Conservation (phyloP, 768 basidiomycete species). For the Exsudoporus frostii region DNA sequence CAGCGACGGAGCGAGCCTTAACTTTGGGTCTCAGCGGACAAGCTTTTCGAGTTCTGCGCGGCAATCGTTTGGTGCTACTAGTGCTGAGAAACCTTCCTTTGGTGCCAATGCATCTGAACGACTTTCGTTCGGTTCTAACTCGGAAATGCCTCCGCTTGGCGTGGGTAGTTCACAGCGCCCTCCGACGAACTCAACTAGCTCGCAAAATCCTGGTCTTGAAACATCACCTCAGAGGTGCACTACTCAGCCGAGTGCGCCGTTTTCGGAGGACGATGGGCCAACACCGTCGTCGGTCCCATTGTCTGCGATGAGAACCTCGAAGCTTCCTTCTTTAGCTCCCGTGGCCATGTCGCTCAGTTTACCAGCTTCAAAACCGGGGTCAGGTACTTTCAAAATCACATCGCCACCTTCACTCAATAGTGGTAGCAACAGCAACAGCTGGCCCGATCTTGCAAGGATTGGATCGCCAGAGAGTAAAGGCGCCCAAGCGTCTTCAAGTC, state of each 20-base stretch:
- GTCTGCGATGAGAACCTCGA: constrained; percentile 2
- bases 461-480: constrained; percentile 17
- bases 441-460: constrained; percentile 15
- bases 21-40: constrained; percentile 21
- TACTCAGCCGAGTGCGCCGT: constrained; percentile 1
- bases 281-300: constrained; percentile 7
- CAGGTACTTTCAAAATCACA: constrained; percentile 2
- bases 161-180: constrained; percentile 11
- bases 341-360: constrained; percentile 15
- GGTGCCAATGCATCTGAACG: constrained; percentile 16
- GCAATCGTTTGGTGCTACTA: constrained; percentile 16
- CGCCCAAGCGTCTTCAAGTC: constrained; percentile 5
- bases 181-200: not conserved
- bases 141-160: constrained; percentile 15
- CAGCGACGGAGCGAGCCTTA: constrained; percentile 15
- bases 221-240: constrained; percentile 13
- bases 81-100: constrained; percentile 19
- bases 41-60: constrained; percentile 19
- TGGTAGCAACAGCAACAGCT: not conserved
- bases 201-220: constrained; percentile 6
- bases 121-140: constrained; percentile 10
- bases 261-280: constrained; percentile 18
- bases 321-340: constrained; percentile 10
- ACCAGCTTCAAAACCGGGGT: constrained; percentile 10
- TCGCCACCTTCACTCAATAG: constrained; percentile 10